These are phyloP conservation scores for Globisporangium alternatum DNA, from an alignment of 352 stramenopile genomes.

Conservation along the genomic window DNA sequence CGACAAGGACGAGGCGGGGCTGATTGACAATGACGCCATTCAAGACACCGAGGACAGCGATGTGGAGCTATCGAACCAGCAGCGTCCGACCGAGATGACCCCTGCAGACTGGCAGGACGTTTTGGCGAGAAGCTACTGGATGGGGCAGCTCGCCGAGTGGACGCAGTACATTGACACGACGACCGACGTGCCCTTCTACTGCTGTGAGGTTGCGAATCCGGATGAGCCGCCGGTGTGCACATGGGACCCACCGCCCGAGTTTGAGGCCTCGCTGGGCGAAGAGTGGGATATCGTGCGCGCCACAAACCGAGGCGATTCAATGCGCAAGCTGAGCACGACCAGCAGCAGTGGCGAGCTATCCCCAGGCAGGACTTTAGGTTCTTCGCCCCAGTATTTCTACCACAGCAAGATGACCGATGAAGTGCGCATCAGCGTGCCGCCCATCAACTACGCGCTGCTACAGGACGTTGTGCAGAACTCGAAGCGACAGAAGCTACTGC, in stretches of 20 bases:
- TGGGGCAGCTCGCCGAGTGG: conserved; percentile 70
- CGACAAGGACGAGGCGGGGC: background rate
- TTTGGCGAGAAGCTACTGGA: conserved; percentile 36
- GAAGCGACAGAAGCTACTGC: conserved; percentile 56
- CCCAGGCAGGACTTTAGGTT: background rate
- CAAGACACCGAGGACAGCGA: background rate
- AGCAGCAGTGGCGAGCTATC: background rate
- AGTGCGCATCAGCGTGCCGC: conserved; percentile 37
- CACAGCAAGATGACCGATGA: conserved; percentile 58
- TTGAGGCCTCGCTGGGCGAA: conserved; percentile 56
- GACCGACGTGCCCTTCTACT: conserved; percentile 56
- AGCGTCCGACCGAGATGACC: conserved; percentile 19
- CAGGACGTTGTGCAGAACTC: conserved; percentile 76
- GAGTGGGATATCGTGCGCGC: conserved; percentile 57
- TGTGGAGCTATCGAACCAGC: background rate
- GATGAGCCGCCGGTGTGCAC: conserved; percentile 25
- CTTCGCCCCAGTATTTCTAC: conserved; percentile 53
- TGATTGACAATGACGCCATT: background rate
- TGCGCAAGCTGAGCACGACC: conserved; percentile 6
- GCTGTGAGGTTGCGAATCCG: conserved; percentile 10
- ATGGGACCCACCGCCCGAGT: conserved; percentile 71
- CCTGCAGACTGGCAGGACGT: conserved; percentile 43
- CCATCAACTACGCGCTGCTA: conserved; percentile 53
- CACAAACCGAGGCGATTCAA: background rate
- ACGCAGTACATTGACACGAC: conserved; percentile 65